Evolutionary conservation across 2,329 filamentous ascomycete genomes (phyloP).

Genomic region (Talaromyces sp.): DNA sequence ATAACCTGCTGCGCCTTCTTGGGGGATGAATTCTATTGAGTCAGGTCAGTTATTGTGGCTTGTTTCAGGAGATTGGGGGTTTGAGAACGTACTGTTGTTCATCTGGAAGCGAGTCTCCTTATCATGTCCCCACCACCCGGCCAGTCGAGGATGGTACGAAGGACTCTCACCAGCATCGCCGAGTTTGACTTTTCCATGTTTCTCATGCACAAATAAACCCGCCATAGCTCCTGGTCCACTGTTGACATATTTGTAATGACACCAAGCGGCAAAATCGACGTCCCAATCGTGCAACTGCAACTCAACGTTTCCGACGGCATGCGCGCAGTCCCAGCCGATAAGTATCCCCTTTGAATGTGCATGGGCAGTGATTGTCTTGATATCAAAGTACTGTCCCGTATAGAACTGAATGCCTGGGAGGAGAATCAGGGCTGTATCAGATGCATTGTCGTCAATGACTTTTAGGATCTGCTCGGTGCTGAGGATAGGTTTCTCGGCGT

Average conservation of each 20-base stretch:
- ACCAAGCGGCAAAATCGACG: slow-evolving; percentile 90
- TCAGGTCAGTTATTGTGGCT: background rate
- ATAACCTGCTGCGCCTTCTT: slow-evolving; percentile 74
- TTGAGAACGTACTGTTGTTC: slow-evolving; percentile 60
- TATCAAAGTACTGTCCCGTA: slow-evolving; percentile 84
- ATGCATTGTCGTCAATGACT: slow-evolving; percentile 71
- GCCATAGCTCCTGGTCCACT: slow-evolving; percentile 78
- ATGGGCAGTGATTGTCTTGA: slow-evolving; percentile 72
- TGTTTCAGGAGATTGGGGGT: background rate
- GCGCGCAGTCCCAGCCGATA: slow-evolving; percentile 85
- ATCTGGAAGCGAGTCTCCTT: slow-evolving; percentile 76
- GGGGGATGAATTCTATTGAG: slow-evolving; percentile 64
- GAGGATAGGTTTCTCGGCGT: slow-evolving; percentile 56
- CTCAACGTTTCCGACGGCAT: slow-evolving; percentile 81
- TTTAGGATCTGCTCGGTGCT: slow-evolving; percentile 69
- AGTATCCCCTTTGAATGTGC: slow-evolving; percentile 69
- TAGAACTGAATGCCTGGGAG: slow-evolving; percentile 91
- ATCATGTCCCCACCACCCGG: slow-evolving; percentile 86
- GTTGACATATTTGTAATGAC: slow-evolving; percentile 93
- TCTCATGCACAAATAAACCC: slow-evolving; percentile 76
- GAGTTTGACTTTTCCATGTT: slow-evolving; percentile 55
- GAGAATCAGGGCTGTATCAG: slow-evolving; percentile 70
- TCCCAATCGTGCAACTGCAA: slow-evolving; percentile 81
- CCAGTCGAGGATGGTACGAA: slow-evolving; percentile 64
- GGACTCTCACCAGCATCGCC: slow-evolving; percentile 40